phyloP scores from a whole-genome alignment of 176 grass and related monocot genomes.

The Zizania latifolia region DNA sequence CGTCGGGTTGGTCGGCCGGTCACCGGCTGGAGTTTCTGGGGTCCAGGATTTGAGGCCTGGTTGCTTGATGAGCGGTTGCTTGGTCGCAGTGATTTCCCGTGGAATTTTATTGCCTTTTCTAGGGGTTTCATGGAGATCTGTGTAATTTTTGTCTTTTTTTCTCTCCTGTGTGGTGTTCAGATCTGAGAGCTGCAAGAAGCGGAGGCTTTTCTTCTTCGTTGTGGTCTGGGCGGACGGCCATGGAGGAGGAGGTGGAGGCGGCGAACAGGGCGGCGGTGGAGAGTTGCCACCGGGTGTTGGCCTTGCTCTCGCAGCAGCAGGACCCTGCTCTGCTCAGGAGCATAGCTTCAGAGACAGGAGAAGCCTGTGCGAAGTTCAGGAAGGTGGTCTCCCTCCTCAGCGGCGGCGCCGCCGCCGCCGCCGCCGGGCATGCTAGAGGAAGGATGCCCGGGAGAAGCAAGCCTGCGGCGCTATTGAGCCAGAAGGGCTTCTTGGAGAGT shows the following conservation, averaged over 20 bases:
- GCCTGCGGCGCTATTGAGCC: constrained; percentile 26
- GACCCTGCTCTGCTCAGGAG: constrained; percentile 44
- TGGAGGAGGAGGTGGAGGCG: constrained; percentile 75
- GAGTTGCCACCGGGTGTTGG: constrained; percentile 69
- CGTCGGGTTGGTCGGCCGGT: no score
- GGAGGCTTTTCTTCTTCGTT: neutral
- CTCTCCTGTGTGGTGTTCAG: constrained; percentile 15
- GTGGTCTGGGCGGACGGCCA: neutral
- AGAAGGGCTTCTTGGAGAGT: constrained; percentile 47
- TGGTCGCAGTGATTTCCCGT: neutral
- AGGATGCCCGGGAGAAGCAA: constrained; percentile 38
- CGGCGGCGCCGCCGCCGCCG: neutral
- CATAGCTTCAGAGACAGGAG: constrained; percentile 52
- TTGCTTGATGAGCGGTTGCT: neutral
- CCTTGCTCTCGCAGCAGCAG: constrained; percentile 53
- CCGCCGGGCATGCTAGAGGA: constrained; percentile 47
- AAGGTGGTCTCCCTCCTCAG: constrained; percentile 59
- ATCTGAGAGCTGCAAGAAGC: constrained; percentile 13
- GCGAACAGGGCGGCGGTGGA: constrained; percentile 73
- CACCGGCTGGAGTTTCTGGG: neutral
- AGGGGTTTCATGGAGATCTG: constrained; percentile 13
- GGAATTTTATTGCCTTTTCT: neutral
- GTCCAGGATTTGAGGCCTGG: neutral
- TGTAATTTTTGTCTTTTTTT: neutral
- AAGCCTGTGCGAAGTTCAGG: constrained; percentile 70